These are phyloP conservation scores for Lactarius tabidus DNA, from an alignment of 768 basidiomycete genomes.

Conservation along the genomic window DNA sequence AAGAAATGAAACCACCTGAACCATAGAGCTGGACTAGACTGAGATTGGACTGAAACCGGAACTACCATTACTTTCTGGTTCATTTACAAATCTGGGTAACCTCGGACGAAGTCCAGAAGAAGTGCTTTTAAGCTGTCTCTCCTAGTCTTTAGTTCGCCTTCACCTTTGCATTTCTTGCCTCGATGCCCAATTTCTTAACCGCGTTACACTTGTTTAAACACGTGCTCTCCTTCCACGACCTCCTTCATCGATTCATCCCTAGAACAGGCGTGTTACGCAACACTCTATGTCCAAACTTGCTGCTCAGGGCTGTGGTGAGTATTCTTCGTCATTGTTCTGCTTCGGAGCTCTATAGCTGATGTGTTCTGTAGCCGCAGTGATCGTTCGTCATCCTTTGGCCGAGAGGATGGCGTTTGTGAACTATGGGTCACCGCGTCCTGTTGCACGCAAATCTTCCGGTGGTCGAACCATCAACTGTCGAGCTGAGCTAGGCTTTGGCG, in stretches of 20 bases:
- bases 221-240: conserved; percentile 2
- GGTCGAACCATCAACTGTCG: not conserved
- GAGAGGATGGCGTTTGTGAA: conserved; percentile 4
- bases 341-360: not conserved
- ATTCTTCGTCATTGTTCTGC: not conserved
- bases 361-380: not conserved
- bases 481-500: conserved; percentile 10
- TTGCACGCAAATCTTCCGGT: not conserved
- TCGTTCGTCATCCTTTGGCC: conserved; percentile 14
- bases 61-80: not conserved
- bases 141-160: not conserved
- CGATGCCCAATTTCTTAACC: not conserved
- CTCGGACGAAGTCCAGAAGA: not conserved
- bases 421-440: not conserved
- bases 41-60: not conserved
- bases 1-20: not conserved
- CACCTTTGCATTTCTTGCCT: not conserved
- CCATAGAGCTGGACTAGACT: not conserved
- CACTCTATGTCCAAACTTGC: conserved; percentile 11
- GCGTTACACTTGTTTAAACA: not conserved
- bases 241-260: conserved; percentile 13
- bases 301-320: conserved; percentile 4
- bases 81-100: not conserved
- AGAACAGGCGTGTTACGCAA: conserved; percentile 19
- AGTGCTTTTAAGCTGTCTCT: not conserved